Conservation (phyloP, 495 filamentous ascomycete genomes). For the Podospora bellae-mahoneyi region DNA sequence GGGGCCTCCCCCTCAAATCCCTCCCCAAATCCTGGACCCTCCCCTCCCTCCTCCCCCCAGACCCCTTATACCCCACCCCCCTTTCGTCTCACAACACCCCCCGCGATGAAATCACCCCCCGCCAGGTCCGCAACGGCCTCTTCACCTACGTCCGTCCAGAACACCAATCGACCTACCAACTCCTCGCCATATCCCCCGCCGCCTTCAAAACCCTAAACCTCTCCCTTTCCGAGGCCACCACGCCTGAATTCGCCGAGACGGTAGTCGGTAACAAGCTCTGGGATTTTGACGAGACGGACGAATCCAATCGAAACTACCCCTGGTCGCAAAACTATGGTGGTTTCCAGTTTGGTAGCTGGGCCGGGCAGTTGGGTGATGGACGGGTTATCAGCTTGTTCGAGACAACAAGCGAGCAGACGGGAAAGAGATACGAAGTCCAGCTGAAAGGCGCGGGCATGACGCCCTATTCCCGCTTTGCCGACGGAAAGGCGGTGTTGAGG, state of each 20-base stretch:
- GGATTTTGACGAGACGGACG: slow-evolving; percentile 57
- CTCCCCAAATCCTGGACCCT: slow-evolving; percentile 85
- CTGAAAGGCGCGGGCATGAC: slow-evolving; percentile 91
- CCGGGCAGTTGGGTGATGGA: slow-evolving; percentile 92
- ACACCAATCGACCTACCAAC: slow-evolving; percentile 61
- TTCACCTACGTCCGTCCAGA: slow-evolving; percentile 91
- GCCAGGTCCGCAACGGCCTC: slow-evolving; percentile 77
- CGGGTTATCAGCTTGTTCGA: slow-evolving; percentile 94
- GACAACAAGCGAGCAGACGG: slow-evolving; percentile 69
- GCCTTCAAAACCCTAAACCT: slow-evolving; percentile 80
- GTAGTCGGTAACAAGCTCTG: slow-evolving; percentile 78
- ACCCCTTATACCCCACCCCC: slow-evolving; percentile 77
- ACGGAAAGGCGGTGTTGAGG: slow-evolving; percentile 89
- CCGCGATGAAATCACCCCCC: slow-evolving; percentile 70
- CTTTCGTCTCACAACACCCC: slow-evolving; percentile 73
- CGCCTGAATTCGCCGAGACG: slow-evolving; percentile 68
- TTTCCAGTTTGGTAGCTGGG: slow-evolving; percentile 84
- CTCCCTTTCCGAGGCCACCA: slow-evolving; percentile 59
- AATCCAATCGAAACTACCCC: slow-evolving; percentile 72
- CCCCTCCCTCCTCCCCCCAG: slow-evolving; percentile 72
- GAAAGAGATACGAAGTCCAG: slow-evolving; percentile 78
- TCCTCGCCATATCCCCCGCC: slow-evolving; percentile 71
- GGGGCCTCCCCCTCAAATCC: slow-evolving; percentile 54
- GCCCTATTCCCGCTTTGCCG: slow-evolving; percentile 95
- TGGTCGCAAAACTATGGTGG: slow-evolving; percentile 99